Conservation (phyloP, 441 rosid species). For the Viola pubescens region DNA sequence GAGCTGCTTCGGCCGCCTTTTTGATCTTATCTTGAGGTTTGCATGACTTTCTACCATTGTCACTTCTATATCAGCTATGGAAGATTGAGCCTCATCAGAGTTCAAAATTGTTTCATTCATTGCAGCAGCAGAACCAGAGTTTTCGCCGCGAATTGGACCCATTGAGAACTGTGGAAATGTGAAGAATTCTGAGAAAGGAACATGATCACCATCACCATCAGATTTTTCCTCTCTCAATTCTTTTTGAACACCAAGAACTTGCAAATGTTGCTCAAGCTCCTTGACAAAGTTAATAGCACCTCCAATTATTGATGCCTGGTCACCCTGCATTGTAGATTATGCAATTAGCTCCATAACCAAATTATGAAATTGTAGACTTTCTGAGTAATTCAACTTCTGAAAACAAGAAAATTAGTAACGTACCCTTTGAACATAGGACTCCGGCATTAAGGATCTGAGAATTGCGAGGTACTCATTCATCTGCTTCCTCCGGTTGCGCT, state of each 20-base stretch:
- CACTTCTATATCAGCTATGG: conserved; percentile 63
- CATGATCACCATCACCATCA: conserved; percentile 8
- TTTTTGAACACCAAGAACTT: conserved; percentile 26
- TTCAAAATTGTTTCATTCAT: conserved; percentile 4
- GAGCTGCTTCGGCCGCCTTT: conserved; percentile 57
- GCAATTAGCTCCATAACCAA: neutral
- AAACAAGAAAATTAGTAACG: neutral
- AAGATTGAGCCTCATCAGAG: conserved; percentile 19
- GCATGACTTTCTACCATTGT: conserved; percentile 81
- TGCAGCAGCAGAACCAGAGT: conserved; percentile 24
- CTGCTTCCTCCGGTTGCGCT: conserved; percentile 79
- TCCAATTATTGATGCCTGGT: conserved; percentile 84
- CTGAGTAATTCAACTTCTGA: neutral
- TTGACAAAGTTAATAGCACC: conserved; percentile 78
- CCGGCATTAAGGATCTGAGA: conserved; percentile 82
- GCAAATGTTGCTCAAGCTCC: conserved; percentile 72
- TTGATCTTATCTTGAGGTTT: conserved; percentile 64
- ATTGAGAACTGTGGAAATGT: conserved; percentile 58
- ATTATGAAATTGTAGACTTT: neutral
- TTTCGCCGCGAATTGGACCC: conserved; percentile 17
- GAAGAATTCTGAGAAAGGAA: conserved; percentile 52
- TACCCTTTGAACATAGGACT: conserved; percentile 77
- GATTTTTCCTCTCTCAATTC: conserved; percentile 23
- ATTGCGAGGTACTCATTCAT: conserved; percentile 80
- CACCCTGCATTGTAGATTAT: conserved; percentile 35